These are phyloP conservation scores for Dothidotthia symphoricarpi DNA, from an alignment of 2,329 filamentous ascomycete species.

Conservation along the genomic window DNA sequence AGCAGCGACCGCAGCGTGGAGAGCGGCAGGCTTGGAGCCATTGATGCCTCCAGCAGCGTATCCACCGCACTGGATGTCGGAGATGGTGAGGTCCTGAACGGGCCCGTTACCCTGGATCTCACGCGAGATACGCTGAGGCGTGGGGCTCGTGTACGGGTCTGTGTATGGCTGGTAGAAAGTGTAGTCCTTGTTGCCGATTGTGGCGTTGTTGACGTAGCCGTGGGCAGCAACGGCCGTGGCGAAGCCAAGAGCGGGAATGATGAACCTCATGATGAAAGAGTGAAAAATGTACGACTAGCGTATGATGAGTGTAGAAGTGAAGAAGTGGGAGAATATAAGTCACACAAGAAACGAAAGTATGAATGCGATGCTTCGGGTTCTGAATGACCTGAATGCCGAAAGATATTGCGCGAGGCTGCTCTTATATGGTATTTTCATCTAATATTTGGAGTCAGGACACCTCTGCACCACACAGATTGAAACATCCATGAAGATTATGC, in stretches of 20 bases:
- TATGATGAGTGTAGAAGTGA: conserved; percentile 8
- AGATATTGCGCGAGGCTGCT: conserved; percentile 17
- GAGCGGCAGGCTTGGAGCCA: conserved; percentile 54
- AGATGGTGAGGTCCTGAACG: conserved; percentile 52
- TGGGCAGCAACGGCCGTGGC: conserved; percentile 34
- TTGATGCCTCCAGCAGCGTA: conserved; percentile 50
- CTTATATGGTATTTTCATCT: conserved; percentile 18
- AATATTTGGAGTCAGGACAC: conserved; percentile 15
- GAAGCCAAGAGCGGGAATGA: conserved; percentile 27
- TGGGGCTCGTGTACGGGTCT: conserved; percentile 35
- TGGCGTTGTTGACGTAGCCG: conserved; percentile 39
- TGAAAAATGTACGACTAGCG: conserved; percentile 9
- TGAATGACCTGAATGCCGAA: conserved; percentile 15
- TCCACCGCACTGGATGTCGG: conserved; percentile 59
- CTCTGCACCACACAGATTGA: conserved; percentile 19
- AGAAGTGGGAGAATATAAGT: conserved; percentile 13
- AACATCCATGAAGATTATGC: conserved; percentile 19
- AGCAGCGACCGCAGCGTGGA: conserved; percentile 55
- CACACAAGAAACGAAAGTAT: conserved; percentile 14
- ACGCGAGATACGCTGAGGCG: conserved; percentile 56
- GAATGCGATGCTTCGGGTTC: conserved; percentile 19
- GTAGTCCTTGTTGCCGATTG: conserved; percentile 33
- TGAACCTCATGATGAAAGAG: conserved; percentile 33
- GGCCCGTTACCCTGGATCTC: conserved; percentile 59
- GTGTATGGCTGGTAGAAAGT: conserved; percentile 39